Evolutionary conservation across 495 filamentous ascomycete species (phyloP).

Genomic region (Talaromyces stipitatus): DNA sequence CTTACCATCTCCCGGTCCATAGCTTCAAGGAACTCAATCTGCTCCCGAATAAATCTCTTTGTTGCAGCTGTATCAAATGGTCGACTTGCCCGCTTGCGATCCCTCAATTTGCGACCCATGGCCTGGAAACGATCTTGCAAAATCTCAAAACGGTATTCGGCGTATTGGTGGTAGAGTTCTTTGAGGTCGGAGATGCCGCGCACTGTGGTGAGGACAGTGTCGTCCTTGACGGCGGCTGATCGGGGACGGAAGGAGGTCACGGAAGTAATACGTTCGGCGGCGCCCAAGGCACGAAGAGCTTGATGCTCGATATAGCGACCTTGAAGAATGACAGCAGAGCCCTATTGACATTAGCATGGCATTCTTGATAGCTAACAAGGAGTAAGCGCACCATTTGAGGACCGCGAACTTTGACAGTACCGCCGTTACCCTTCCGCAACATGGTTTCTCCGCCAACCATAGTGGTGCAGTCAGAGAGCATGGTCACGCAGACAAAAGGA

Average conservation of each 20-base stretch:
- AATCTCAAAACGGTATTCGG: conserved; percentile 64
- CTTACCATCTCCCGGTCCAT: conserved; percentile 52
- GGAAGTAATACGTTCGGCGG: conserved; percentile 62
- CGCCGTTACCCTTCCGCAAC: conserved; percentile 50
- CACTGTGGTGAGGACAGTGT: conserved; percentile 59
- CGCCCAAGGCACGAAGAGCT: conserved; percentile 55
- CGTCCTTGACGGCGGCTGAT: conserved; percentile 50
- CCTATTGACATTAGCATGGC: conserved; percentile 31
- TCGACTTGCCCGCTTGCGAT: conserved; percentile 31
- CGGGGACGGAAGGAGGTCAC: conserved; percentile 65
- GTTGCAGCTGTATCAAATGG: conserved; percentile 32
- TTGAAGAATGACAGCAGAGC: conserved; percentile 60
- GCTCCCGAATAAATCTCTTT: conserved; percentile 41
- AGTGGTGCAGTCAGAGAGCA: conserved; percentile 62
- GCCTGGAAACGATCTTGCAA: conserved; percentile 50
- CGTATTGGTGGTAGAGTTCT: conserved; percentile 64
- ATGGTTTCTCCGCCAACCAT: conserved; percentile 73
- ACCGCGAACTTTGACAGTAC: conserved; percentile 60
- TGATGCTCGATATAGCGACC: conserved; percentile 67
- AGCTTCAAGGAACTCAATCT: conserved; percentile 46
- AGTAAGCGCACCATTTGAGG: conserved; percentile 49
- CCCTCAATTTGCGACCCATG: conserved; percentile 36
- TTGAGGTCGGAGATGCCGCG: conserved; percentile 56
- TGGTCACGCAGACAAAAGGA: conserved; percentile 69
- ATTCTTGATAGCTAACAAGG: neutral